Base-by-base conservation (phyloP, 345 rosid species). In the Murraya koenigii region DNA sequence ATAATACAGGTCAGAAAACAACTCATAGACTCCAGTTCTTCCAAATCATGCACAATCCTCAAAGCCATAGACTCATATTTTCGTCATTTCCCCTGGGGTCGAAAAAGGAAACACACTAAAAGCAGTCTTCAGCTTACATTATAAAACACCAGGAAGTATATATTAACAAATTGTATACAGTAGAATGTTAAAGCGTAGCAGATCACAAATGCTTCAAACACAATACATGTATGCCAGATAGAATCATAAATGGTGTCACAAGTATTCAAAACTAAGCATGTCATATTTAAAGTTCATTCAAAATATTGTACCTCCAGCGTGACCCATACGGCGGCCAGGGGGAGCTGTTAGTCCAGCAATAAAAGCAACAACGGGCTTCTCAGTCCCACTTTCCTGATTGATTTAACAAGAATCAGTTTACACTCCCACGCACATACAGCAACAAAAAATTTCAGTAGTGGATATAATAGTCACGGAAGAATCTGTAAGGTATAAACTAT, bases 241-340 rank as follows among this genome's bases (percentile, higher is more conserved):
- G 49, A 67, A 23, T n/a, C 25, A 41, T 17, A 22, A 14, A 22
- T 30, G 19, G 13, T 55, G 39, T 22, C 25, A 13, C n/a, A 55
- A 33, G 49, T 22, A 55, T 11, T 35, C 36, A 60, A 25, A 65
- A 60, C 22, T 11, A 32, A 63, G 13, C 36, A 58, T 58, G 19
- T 11, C 14, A n/a, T 23, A 36, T 41, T 17, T 22, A 36, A 61
- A 71, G 77, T 56, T 0, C 47, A 52, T 69, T n/a, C 30, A 28
- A 30, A 79, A 44, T 56, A 19, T 49, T 41, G 35, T 91, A 94
- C 99, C 99, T 89, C 99, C 99, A 15, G 99, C 99, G 75, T 96
- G 99, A 69, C 99, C 99, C 99, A 96, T 96, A 28, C 99, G 93
- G 59, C 99, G 98, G 36, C 98, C 97, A 3, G 98, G 98, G 69